A percentile compares a stretch with the other conserved stretches of the same genome.
Conservation (phyloP, 1,284 basidiomycete genomes). For the Boletus sp. region DNA sequence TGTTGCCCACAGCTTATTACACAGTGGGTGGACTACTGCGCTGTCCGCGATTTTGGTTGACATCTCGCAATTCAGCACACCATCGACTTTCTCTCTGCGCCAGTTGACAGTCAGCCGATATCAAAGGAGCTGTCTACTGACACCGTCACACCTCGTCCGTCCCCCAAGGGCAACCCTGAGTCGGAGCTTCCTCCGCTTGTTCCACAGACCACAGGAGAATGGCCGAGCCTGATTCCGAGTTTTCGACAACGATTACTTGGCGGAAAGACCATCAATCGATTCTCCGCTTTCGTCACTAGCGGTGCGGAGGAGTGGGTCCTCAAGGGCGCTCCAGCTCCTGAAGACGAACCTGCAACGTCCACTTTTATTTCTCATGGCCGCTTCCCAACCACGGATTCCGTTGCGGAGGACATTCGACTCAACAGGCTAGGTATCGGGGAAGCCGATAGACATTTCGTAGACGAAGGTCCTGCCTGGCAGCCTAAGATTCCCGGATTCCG, state of each 20-base stretch:
- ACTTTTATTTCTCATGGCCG: slow-evolving; percentile 25
- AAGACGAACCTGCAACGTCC: slow-evolving; percentile 23
- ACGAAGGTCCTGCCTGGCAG: slow-evolving; percentile 72
- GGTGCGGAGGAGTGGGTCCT: slow-evolving; percentile 80
- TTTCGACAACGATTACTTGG: slow-evolving; percentile 69
- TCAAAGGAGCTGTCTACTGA: slow-evolving; percentile 38
- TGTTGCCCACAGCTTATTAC: slow-evolving; percentile 70
- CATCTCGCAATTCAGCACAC: slow-evolving; percentile 47
- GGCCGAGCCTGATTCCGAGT: slow-evolving; percentile 55
- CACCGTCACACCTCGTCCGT: slow-evolving; percentile 52
- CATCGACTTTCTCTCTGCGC: slow-evolving; percentile 51
- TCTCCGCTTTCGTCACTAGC: slow-evolving; percentile 79
- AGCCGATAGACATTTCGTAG: slow-evolving; percentile 68
- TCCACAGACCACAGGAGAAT: slow-evolving; percentile 75
- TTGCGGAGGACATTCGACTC: slow-evolving; percentile 35
- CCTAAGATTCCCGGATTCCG: slow-evolving; percentile 66
- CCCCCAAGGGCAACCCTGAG: slow-evolving; percentile 34
- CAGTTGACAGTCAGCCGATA: slow-evolving; percentile 35
- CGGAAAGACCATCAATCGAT: slow-evolving; percentile 74
- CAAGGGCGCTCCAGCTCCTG: slow-evolving; percentile 42
- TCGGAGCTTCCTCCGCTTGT: slow-evolving; percentile 44
- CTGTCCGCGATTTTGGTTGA: slow-evolving; percentile 1
- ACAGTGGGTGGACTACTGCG: slow-evolving; percentile 43
- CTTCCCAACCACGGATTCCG: slow-evolving; percentile 33
- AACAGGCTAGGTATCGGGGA: slow-evolving; percentile 44